These are phyloP conservation scores for Schwanniomyces pseudopolymorphus DNA, from an alignment of 805 yeast genomes.

Conservation along the genomic window DNA sequence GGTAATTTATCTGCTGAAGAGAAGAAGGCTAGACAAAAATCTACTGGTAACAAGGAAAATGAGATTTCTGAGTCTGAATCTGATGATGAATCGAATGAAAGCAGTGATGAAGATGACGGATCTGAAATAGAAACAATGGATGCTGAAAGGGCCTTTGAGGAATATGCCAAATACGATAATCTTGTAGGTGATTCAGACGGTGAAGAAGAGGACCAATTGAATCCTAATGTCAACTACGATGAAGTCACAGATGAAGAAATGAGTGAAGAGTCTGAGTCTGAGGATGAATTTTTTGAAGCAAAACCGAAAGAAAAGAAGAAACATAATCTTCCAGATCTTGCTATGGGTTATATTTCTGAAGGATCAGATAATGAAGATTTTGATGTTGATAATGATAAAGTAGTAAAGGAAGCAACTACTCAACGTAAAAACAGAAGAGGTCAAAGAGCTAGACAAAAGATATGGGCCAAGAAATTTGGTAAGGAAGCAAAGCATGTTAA, in stretches of 20 bases:
- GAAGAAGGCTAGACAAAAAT: slow-evolving; percentile 22
- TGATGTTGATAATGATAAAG: slow-evolving; percentile 42
- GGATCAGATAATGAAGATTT: slow-evolving; percentile 67
- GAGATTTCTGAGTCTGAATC: slow-evolving; percentile 12
- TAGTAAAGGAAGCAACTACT: slow-evolving; percentile 52
- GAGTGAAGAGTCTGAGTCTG: slow-evolving; percentile 32
- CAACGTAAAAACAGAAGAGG: slow-evolving; percentile 89
- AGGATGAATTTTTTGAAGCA: slow-evolving; percentile 22
- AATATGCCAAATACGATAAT: slow-evolving; percentile 36
- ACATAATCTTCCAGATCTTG: slow-evolving; percentile 61
- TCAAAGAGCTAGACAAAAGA: slow-evolving; percentile 93
- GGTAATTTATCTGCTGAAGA: slow-evolving; percentile 44
- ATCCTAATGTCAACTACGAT: slow-evolving; percentile 48
- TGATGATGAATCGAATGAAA: slow-evolving; percentile 10
- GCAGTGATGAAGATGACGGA: slow-evolving; percentile 20
- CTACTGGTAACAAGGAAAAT: slow-evolving; percentile 11
- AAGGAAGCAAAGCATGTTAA: slow-evolving; percentile 77
- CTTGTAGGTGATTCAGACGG: slow-evolving; percentile 47
- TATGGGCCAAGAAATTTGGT: slow-evolving; percentile 94
- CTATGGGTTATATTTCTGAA: slow-evolving; percentile 81
- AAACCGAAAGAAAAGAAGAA: slow-evolving; percentile 22
- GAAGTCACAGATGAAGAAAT: slow-evolving; percentile 69
- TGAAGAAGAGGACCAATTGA: slow-evolving; percentile 23
- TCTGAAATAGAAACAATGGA: slow-evolving; percentile 21
- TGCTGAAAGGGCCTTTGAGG: slow-evolving; percentile 27